These are phyloP conservation scores for Coniochaeta sp. DNA, from an alignment of 2,329 filamentous ascomycete species.

Conservation along the genomic window DNA sequence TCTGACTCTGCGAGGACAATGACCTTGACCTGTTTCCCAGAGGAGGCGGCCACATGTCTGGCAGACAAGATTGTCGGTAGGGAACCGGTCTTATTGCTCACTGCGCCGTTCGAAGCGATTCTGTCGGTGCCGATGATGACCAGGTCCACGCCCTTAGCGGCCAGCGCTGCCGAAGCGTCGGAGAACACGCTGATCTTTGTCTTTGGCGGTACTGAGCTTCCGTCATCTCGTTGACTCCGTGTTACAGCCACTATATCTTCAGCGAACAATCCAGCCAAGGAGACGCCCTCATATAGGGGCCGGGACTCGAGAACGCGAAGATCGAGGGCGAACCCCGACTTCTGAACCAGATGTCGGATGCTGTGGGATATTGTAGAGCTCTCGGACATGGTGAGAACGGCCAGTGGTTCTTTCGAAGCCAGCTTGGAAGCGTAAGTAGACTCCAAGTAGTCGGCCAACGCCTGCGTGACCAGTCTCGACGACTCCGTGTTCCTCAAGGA, in stretches of 20 bases:
- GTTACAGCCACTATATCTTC: too few relatives aligned
- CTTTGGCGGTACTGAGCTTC: constrained; percentile 6
- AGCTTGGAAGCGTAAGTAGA: constrained; percentile 21
- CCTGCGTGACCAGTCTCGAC: constrained; percentile 14
- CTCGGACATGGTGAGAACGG: constrained; percentile 53
- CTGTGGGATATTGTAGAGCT: constrained; percentile 53
- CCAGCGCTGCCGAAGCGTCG: constrained; percentile 52
- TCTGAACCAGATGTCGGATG: constrained; percentile 33
- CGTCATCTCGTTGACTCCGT: constrained; percentile 8
- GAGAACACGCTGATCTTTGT: constrained; percentile 45
- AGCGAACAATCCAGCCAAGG: constrained; percentile 39
- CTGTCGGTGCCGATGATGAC: constrained; percentile 59
- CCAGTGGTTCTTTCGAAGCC: constrained; percentile 23
- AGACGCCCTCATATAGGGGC: constrained; percentile 58
- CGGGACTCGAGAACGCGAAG: constrained; percentile 60
- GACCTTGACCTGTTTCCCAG: constrained; percentile 28
- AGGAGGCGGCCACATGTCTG: constrained; percentile 34
- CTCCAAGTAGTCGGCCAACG: constrained; percentile 28
- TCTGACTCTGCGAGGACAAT: constrained; percentile 53
- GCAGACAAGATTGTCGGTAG: constrained; percentile 50
- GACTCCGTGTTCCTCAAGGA: constrained; percentile 14
- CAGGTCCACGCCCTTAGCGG: constrained; percentile 43
- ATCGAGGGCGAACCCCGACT: constrained; percentile 34
- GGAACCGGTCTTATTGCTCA: constrained; percentile 63
- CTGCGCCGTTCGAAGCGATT: constrained; percentile 48